phyloP scores from a whole-genome alignment of 805 yeast species.

The Candida mattraensis region DNA sequence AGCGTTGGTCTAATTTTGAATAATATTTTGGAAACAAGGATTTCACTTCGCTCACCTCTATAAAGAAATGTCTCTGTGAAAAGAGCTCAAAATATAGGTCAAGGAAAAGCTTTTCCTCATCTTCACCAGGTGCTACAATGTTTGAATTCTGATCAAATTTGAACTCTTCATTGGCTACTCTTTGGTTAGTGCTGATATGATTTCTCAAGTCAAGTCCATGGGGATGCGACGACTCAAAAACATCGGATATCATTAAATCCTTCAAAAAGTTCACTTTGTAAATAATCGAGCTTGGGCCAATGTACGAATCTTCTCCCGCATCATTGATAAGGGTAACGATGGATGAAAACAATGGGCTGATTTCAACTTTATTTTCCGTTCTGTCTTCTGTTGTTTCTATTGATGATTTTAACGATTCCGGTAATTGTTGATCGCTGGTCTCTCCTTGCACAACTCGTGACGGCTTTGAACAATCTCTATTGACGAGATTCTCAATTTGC shows the following conservation, averaged over 20 bases:
- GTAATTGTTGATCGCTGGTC: too few relatives aligned
- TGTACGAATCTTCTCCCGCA: neutral
- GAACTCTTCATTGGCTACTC: too few relatives aligned
- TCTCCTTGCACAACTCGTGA: too few relatives aligned
- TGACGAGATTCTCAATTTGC: neutral
- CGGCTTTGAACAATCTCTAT: too few relatives aligned
- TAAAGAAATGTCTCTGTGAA: neutral
- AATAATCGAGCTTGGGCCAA: slow-evolving; percentile 1
- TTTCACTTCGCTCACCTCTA: neutral
- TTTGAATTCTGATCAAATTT: too few relatives aligned
- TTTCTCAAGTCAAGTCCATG: too few relatives aligned
- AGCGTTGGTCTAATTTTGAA: neutral
- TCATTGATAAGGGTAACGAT: neutral
- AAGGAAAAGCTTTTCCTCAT: neutral
- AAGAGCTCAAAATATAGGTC: neutral
- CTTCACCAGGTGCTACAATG: neutral
- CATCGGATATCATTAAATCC: neutral
- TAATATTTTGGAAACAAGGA: neutral
- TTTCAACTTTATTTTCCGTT: too few relatives aligned
- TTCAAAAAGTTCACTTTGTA: neutral
- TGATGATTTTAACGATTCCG: too few relatives aligned
- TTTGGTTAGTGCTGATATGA: too few relatives aligned
- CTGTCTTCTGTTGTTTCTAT: too few relatives aligned
- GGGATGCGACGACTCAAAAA: too few relatives aligned
- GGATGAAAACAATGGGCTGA: too few relatives aligned